Base-by-base conservation (phyloP, 805 yeast genomes). In the Candida nemodendra region DNA sequence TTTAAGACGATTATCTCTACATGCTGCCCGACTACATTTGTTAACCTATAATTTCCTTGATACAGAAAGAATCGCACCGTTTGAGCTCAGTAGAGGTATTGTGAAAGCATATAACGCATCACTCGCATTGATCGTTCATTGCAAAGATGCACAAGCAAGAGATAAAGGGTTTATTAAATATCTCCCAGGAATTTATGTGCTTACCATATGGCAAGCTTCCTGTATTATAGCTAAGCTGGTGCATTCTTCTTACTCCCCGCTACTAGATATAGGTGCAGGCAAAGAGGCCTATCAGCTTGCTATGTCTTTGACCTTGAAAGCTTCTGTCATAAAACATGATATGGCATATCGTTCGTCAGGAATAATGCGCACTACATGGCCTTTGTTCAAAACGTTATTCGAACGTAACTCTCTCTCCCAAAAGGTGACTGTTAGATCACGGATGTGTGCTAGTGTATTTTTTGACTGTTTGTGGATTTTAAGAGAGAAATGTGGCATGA, bases 321-420 rank as follows among this genome's bases (percentile, higher is more conserved):
- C 96, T 0, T 87, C 96, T 0, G 82, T 91, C 19, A 68, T 87
- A 51, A 88, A 88, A 52, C 93, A 90, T 62, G 99, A 91, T 56
- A 81, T 93, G 71, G 87, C 97, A 0, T 87, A 86, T 58, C 74
- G 98, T 48, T 85, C 95, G 0, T 81, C 95, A 31, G 96, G 96
- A 7, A 88, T 93, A 42, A 87, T 93, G 93, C 76, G 84, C 53
- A 89, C 89, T 55, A 81, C 89, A 69, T 91, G 99, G 99, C 86
- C 84, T 42, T 69, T 89, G 42, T 85, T 85, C 61, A 76, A 82
- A 34, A 72, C 82, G 4, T 65, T 89, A 49, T 76, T 79, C 46
- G 81, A 76, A 28, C 77, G 74, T 44, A 61, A 54, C 24, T 60
- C 61, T n/a, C 48, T 57, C 39, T 60, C 63, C 8, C 58, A 59